Percentiles rank a stretch among this genome's conserved stretches.
phyloP scores from a whole-genome alignment of 202 grass and related monocot genomes.

The Setaria italica region DNA sequence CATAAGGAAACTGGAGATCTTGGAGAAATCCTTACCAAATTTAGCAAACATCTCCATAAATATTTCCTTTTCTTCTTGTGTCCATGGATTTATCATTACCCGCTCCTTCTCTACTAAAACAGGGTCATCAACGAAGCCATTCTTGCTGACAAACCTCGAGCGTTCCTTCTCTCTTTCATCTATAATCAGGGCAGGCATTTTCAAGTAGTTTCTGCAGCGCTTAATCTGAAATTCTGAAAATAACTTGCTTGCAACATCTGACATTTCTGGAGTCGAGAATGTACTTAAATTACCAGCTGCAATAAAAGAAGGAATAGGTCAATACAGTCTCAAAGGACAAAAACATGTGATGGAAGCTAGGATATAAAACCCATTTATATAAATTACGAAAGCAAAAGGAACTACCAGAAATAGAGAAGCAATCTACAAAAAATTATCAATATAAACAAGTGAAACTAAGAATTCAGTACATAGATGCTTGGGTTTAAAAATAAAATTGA shows the following conservation, averaged over 20 bases:
- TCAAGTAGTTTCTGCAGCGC: slow-evolving; percentile 76
- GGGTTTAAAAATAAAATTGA: slow-evolving; percentile 7
- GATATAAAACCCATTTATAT: not conserved
- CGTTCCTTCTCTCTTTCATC: slow-evolving; percentile 68
- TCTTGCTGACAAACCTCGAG: slow-evolving; percentile 61
- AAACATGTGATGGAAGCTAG: slow-evolving; percentile 4
- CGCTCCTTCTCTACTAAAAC: slow-evolving; percentile 73
- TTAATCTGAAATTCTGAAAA: slow-evolving; percentile 77
- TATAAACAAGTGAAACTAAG: not conserved
- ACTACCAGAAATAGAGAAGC: not conserved
- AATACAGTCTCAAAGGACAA: slow-evolving; percentile 18
- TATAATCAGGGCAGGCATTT: slow-evolving; percentile 85
- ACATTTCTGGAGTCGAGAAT: slow-evolving; percentile 64
- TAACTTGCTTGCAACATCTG: slow-evolving; percentile 68
- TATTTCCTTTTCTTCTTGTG: slow-evolving; percentile 75
- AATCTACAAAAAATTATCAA: slow-evolving; percentile 4
- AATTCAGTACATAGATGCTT: not conserved
- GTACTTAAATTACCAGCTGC: slow-evolving; percentile 72
- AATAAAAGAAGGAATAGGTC: slow-evolving; percentile 20
- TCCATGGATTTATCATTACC: slow-evolving; percentile 85
- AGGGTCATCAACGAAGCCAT: slow-evolving; percentile 84
- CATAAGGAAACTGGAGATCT: slow-evolving; percentile 74
- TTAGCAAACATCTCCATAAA: slow-evolving; percentile 94
- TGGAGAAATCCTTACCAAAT: slow-evolving; percentile 94
- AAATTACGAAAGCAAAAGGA: not conserved